Evolutionary conservation across 1,139 yeast species (phyloP).

Genomic region (Geotrichum australiense): DNA sequence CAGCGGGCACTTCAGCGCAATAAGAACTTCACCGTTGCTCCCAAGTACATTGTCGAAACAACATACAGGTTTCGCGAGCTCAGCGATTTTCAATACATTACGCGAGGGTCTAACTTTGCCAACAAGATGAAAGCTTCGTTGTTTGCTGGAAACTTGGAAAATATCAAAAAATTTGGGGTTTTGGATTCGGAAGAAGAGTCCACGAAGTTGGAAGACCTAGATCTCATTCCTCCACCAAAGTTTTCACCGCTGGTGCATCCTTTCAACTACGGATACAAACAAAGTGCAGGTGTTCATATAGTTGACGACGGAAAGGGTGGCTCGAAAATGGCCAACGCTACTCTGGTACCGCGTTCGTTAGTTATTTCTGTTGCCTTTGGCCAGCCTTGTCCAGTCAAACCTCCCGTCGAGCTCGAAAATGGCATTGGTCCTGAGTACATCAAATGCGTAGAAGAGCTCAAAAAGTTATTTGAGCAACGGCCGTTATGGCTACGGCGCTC

Average conservation of each 20-base stretch:
- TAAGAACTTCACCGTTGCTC: constrained; percentile 19
- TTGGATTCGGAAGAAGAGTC: constrained; percentile 31
- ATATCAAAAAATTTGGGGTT: constrained; percentile 33
- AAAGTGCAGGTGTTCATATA: constrained; percentile 48
- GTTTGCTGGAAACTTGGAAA: constrained; percentile 35
- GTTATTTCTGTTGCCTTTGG: constrained; percentile 25
- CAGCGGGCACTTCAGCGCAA: constrained; percentile 42
- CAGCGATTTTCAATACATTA: constrained; percentile 76
- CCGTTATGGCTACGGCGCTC: constrained; percentile 88
- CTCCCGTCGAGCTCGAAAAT: constrained; percentile 37
- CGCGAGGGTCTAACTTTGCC: constrained; percentile 50
- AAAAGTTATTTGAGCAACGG: constrained; percentile 51
- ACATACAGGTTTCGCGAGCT: constrained; percentile 77
- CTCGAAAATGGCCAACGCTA: constrained; percentile 28
- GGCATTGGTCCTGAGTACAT: constrained; percentile 21
- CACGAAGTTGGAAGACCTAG: constrained; percentile 40
- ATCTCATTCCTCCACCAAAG: constrained; percentile 81
- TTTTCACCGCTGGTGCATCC: constrained; percentile 74
- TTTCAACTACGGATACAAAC: constrained; percentile 58
- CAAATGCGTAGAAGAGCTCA: constrained; percentile 50
- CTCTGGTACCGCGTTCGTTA: constrained; percentile 30
- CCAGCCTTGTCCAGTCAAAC: constrained; percentile 37
- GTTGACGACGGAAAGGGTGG: constrained; percentile 49
- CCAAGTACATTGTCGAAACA: constrained; percentile 46
- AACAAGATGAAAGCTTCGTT: constrained; percentile 39